phyloP scores from a whole-genome alignment of 2,329 filamentous ascomycete genomes.

The Calycina herbarum region DNA sequence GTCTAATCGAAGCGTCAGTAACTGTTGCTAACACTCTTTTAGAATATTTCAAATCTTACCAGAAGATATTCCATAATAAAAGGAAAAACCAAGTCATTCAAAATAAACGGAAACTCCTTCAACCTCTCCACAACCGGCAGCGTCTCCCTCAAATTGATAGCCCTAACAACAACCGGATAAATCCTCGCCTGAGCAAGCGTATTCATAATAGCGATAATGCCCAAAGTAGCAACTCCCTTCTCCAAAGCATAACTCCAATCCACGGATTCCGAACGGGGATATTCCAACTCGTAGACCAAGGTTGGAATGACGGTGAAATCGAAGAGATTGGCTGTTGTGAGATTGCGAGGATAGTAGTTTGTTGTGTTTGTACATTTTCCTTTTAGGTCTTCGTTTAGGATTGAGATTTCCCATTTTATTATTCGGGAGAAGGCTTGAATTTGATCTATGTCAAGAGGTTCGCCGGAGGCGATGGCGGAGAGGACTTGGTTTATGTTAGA shows the following conservation, averaged over 20 bases:
- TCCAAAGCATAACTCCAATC: conserved; percentile 76
- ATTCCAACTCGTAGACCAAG: conserved; percentile 76
- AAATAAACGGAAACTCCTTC: conserved; percentile 69
- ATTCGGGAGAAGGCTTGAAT: conserved; percentile 63
- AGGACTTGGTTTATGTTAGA: conserved; percentile 61
- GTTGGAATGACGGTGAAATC: conserved; percentile 76
- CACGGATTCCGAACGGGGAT: conserved; percentile 68
- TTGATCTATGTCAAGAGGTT: conserved; percentile 62
- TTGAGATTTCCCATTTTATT: conserved; percentile 61
- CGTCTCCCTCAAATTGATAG: conserved; percentile 65
- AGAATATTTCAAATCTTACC: background rate
- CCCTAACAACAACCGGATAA: conserved; percentile 71
- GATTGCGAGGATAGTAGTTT: conserved; percentile 66
- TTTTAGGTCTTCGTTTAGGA: conserved; percentile 60
- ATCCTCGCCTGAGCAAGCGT: conserved; percentile 75
- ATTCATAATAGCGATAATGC: conserved; percentile 76
- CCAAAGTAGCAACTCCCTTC: conserved; percentile 69
- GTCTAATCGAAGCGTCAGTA: conserved; percentile 38
- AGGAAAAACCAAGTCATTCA: conserved; percentile 75
- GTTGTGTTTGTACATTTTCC: conserved; percentile 53
- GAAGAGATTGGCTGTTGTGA: conserved; percentile 64
- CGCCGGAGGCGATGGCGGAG: conserved; percentile 58
- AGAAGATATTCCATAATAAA: conserved; percentile 74
- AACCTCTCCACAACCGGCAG: conserved; percentile 62
- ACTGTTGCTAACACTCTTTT: no score